Evolutionary conservation across 2,329 filamentous ascomycete genomes (phyloP).

Genomic region (Exophiala phaeomuriformis): DNA sequence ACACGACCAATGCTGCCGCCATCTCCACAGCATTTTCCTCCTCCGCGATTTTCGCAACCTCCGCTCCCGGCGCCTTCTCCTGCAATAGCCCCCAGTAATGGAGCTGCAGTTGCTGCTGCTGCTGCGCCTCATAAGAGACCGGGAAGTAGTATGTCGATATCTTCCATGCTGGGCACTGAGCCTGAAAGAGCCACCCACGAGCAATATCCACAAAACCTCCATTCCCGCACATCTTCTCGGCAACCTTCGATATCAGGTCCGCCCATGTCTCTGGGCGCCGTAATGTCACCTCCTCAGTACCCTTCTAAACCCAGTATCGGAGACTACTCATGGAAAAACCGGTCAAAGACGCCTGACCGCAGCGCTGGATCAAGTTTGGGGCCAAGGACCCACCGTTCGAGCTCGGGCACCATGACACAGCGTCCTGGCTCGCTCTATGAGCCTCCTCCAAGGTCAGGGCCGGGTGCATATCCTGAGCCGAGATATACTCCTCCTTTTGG

Average conservation of each 20-base stretch:
- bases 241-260: conserved; percentile 31
- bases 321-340: conserved; percentile 57
- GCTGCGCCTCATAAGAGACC: conserved; percentile 35
- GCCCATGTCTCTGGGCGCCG: conserved; percentile 31
- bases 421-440: conserved; percentile 20
- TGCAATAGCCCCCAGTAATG: conserved; percentile 6
- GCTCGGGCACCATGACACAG: conserved; percentile 25
- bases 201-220: conserved; percentile 34
- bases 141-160: conserved; percentile 64
- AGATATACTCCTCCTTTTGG: conserved; percentile 18
- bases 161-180: conserved; percentile 59
- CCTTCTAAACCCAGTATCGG: conserved; percentile 41
- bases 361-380: conserved; percentile 34
- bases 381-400: conserved; percentile 25
- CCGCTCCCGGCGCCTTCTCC: conserved; percentile 14
- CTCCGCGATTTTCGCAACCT: conserved; percentile 19
- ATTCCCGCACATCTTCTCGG: conserved; percentile 32
- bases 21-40: conserved; percentile 22
- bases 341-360: conserved; percentile 64
- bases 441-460: conserved; percentile 4
- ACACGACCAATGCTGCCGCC: conserved; percentile 23
- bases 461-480: conserved; percentile 10
- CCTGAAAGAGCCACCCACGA: conserved; percentile 40
- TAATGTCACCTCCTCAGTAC: conserved; percentile 40
- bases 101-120: neutral